These are phyloP conservation scores for Sphagnum magellanicum DNA, from an alignment of 228 moss, liverwort and hornwort genomes.

Conservation along the genomic window DNA sequence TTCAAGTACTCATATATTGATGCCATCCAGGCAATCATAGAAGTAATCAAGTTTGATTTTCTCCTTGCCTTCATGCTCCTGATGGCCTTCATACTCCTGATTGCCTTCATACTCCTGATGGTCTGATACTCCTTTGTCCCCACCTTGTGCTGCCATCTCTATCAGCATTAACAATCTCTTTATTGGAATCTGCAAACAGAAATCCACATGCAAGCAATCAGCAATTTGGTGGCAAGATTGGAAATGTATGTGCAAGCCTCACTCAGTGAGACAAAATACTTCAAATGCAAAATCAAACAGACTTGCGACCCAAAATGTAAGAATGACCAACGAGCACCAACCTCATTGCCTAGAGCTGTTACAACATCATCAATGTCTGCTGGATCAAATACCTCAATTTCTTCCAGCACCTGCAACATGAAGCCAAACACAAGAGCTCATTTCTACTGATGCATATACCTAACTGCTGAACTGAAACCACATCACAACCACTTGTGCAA, in stretches of 20 bases:
- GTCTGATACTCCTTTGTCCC: slow-evolving; percentile 38
- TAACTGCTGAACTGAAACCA: too few species aligned
- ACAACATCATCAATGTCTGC: slow-evolving; percentile 50
- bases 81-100: slow-evolving; percentile 2
- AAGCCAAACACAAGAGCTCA: neutral
- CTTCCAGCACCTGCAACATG: slow-evolving; percentile 40
- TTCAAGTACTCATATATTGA: neutral
- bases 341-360: slow-evolving; percentile 46
- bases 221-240: neutral
- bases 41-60: slow-evolving; percentile 63
- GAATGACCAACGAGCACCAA: slow-evolving; percentile 6
- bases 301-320: too few species aligned
- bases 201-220: too few species aligned
- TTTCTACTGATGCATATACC: neutral
- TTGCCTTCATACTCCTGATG: slow-evolving; percentile 28
- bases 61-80: slow-evolving; percentile 29
- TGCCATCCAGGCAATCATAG: slow-evolving; percentile 53
- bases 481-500: too few species aligned
- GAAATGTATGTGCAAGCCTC: neutral
- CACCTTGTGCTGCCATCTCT: slow-evolving; percentile 74
- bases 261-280: neutral
- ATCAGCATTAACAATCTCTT: slow-evolving; percentile 80
- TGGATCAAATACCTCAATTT: slow-evolving; percentile 38
- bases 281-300: neutral
- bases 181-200: slow-evolving; percentile 54